Percentiles rank a stretch among this genome's conserved stretches.
Evolutionary conservation across 2,329 filamentous ascomycete species (phyloP).

Genomic region (Ophiosphaerella herpotricha): DNA sequence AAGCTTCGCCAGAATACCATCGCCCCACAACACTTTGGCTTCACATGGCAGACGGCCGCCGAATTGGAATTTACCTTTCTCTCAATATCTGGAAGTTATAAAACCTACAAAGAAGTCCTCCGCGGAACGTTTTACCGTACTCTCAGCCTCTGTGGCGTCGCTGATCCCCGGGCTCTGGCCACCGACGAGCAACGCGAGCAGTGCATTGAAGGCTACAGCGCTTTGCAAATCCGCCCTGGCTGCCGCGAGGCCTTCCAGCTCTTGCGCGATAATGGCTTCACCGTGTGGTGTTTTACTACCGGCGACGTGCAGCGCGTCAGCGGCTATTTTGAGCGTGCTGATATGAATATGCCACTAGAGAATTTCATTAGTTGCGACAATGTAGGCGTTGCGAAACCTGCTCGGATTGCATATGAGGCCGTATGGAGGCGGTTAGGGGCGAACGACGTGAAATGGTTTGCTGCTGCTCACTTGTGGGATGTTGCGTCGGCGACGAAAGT

Average conservation of each 20-base stretch:
- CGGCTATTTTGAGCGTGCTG: conserved; percentile 57
- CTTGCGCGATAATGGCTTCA: conserved; percentile 12
- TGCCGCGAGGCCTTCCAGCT: conserved; percentile 8
- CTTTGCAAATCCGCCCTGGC: conserved; percentile 7
- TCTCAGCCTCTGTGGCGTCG: conserved; percentile 8
- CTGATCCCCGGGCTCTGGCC: conserved; percentile 4
- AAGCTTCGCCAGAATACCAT: conserved; percentile 10
- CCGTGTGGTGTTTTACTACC: conserved; percentile 15
- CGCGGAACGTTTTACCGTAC: conserved; percentile 16
- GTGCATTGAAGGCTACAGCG: conserved; percentile 13
- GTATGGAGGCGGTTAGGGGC: conserved; percentile 50
- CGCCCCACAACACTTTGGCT: conserved; percentile 14
- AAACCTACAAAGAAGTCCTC: conserved; percentile 12
- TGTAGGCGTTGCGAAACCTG: conserved; percentile 56
- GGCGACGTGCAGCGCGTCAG: conserved; percentile 41
- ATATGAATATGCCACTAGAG: conserved; percentile 57
- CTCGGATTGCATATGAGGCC: conserved; percentile 52
- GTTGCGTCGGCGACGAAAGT: conserved; percentile 56
- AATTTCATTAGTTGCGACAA: conserved; percentile 59
- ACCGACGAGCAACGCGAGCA: conserved; percentile 12
- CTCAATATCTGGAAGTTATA: conserved; percentile 12
- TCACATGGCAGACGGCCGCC: conserved; percentile 16
- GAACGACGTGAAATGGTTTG: conserved; percentile 58
- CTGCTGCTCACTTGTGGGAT: conserved; percentile 66
- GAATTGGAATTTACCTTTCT: conserved; percentile 21